Evolutionary conservation across 345 rosid genomes (phyloP).

Genomic region (Pistacia vera): DNA sequence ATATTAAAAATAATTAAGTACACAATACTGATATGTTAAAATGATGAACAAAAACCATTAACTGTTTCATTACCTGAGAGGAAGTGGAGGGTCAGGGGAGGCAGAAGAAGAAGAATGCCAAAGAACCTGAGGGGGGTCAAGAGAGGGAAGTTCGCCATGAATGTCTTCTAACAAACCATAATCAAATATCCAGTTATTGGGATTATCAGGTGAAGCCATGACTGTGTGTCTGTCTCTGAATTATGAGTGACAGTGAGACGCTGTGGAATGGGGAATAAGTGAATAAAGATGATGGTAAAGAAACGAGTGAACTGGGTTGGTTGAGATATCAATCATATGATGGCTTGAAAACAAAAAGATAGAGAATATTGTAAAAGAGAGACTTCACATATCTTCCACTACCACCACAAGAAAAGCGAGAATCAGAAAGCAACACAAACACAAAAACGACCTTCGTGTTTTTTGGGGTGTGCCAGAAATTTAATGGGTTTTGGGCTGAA

Average conservation of each 20-base stretch:
- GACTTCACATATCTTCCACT: constrained; percentile 18
- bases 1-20: background rate
- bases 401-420: constrained; percentile 21
- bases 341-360: background rate
- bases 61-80: constrained; percentile 28
- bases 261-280: background rate
- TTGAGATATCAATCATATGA: background rate
- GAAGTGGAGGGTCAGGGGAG: constrained; percentile 12
- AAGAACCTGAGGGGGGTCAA: constrained; percentile 30
- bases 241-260: background rate
- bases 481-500: background rate
- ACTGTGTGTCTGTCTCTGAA: constrained; percentile 1
- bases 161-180: constrained; percentile 41
- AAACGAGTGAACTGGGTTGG: constrained; percentile 22
- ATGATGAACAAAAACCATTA: too few relatives aligned
- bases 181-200: constrained; percentile 46
- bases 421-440: background rate
- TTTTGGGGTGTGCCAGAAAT: background rate
- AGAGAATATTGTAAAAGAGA: constrained; percentile 16
- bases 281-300: constrained; percentile 2
- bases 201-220: constrained; percentile 35
- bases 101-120: constrained; percentile 42
- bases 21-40: too few relatives aligned
- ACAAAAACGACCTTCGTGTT: background rate
- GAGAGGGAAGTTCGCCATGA: constrained; percentile 41